Conservation (phyloP, 176 grass and related monocot species). For the Cenchrus purpureus region DNA sequence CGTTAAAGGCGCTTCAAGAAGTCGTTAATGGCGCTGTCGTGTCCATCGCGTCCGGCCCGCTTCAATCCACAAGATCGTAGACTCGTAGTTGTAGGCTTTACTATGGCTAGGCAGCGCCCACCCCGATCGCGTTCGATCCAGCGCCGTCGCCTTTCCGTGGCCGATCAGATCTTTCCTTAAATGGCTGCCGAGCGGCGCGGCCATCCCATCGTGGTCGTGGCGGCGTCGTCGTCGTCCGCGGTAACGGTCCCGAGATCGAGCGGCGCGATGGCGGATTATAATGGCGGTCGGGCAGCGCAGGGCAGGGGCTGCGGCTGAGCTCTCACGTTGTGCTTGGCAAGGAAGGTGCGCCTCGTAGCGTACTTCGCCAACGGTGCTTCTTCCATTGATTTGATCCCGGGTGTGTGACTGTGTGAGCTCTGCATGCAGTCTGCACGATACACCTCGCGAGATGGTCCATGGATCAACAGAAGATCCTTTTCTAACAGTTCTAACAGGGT, state of each 20-base stretch:
- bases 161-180: not conserved
- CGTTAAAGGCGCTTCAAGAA: not conserved
- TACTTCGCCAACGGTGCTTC: not conserved
- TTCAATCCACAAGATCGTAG: not conserved
- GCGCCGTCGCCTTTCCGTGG: too few species aligned
- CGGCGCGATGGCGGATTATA: not conserved
- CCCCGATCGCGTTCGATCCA: not conserved
- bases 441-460: not conserved
- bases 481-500: not conserved
- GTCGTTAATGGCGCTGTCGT: slow-evolving; percentile 19
- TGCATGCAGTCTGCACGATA: too few species aligned
- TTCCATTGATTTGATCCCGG: not conserved
- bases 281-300: not conserved
- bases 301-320: not conserved
- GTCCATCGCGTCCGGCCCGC: not conserved
- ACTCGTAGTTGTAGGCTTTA: not conserved
- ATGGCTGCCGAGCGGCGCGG: not conserved
- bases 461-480: not conserved
- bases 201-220: not conserved
- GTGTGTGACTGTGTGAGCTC: not conserved
- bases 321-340: not conserved
- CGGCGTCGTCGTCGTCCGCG: not conserved
- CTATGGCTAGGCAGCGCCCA: not conserved
- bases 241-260: too few species aligned
- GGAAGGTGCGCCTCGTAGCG: too few species aligned